phyloP scores from a whole-genome alignment of 1,284 basidiomycete species.

The Microbotryum violaceum region DNA sequence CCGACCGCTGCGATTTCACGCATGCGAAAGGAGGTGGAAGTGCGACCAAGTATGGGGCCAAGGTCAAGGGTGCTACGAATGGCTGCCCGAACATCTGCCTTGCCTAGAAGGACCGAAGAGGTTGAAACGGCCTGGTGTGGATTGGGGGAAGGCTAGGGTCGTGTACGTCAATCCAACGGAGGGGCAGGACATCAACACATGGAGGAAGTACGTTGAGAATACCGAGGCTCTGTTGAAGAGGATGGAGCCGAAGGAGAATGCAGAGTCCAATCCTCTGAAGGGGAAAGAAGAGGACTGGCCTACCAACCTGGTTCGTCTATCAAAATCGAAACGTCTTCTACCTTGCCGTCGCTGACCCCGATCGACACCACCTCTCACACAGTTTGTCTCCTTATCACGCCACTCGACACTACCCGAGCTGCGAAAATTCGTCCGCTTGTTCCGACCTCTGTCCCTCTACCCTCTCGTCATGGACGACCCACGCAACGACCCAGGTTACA shows the following conservation, averaged over 20 bases:
- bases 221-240: constrained; percentile 38
- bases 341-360: not conserved
- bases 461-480: constrained; percentile 67
- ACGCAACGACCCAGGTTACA: not conserved
- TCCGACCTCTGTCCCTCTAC: constrained; percentile 62
- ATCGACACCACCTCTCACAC: not conserved
- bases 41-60: constrained; percentile 47
- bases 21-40: constrained; percentile 72
- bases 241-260: constrained; percentile 41
- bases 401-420: constrained; percentile 82
- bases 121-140: constrained; percentile 9
- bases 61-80: constrained; percentile 27
- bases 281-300: constrained; percentile 38
- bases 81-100: constrained; percentile 15
- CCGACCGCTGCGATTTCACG: constrained; percentile 61
- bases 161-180: constrained; percentile 70
- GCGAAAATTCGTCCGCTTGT: constrained; percentile 64
- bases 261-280: constrained; percentile 4
- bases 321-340: not conserved
- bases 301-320: constrained; percentile 52
- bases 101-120: constrained; percentile 15
- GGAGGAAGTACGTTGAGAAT: constrained; percentile 57
- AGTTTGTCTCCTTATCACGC: constrained; percentile 74
- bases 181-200: constrained; percentile 45
- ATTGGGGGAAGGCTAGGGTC: constrained; percentile 41